These are phyloP conservation scores for Aegle marmelos DNA, from an alignment of 345 rosid species.

Conservation along the genomic window DNA sequence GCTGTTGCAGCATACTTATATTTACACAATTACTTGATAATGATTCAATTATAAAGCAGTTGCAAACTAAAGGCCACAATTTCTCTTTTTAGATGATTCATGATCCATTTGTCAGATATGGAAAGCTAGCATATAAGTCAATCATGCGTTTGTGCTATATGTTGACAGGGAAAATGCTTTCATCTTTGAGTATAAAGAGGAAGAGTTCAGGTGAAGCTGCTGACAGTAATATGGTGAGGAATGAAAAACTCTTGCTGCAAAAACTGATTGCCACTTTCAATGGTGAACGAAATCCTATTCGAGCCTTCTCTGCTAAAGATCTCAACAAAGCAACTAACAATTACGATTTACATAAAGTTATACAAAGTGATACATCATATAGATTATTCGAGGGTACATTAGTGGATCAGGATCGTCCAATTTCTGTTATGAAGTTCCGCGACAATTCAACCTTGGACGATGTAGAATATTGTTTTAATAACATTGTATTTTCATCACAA, in stretches of 20 bases:
- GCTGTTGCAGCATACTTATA: no score
- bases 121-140: no score
- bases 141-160: no score
- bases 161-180: no score
- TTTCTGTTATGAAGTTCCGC: constrained; percentile 4
- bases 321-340: constrained; percentile 12
- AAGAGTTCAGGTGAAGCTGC: no score
- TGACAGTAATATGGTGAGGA: not conserved
- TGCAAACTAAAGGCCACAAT: no score
- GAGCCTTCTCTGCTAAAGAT: constrained; percentile 13
- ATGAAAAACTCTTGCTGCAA: not conserved
- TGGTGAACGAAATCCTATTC: constrained; percentile 14
- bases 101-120: no score
- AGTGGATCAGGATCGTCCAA: not conserved
- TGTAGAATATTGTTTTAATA: not conserved
- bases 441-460: not conserved
- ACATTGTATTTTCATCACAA: not conserved
- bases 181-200: no score
- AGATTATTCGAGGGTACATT: not conserved
- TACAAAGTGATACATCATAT: rapidly evolving
- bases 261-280: not conserved
- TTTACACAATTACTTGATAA: no score
- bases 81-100: no score
- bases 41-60: no score
- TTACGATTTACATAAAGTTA: not conserved